Conservation (phyloP, 1,284 basidiomycete genomes). For the Porogramme epimiltina region DNA sequence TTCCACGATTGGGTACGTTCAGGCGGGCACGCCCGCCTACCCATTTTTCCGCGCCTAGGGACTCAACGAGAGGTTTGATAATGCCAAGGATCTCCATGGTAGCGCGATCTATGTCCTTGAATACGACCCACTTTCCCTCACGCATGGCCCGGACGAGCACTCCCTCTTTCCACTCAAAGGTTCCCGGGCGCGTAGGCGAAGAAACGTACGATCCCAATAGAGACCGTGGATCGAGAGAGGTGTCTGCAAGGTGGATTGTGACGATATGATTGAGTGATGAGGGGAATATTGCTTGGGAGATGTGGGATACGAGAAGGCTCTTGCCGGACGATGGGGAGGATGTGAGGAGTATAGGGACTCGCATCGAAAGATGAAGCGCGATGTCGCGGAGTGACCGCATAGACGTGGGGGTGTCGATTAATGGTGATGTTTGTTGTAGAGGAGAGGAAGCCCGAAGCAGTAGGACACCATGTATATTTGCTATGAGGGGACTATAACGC, state of each 20-base stretch:
- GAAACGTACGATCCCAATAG: slow-evolving; percentile 94
- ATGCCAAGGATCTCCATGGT: slow-evolving; percentile 86
- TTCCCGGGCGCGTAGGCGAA: slow-evolving; percentile 82
- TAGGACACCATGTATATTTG: slow-evolving; percentile 67
- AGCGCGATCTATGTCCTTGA: slow-evolving; percentile 92
- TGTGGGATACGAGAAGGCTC: slow-evolving; percentile 78
- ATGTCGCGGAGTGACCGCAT: slow-evolving; percentile 62
- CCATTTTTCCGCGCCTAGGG: slow-evolving; percentile 72
- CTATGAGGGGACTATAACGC: slow-evolving; percentile 50
- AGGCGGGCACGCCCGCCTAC: slow-evolving; percentile 76
- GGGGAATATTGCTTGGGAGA: slow-evolving; percentile 68
- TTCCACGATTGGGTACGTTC: slow-evolving; percentile 68
- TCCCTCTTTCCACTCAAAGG: slow-evolving; percentile 97
- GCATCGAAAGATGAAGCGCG: slow-evolving; percentile 65
- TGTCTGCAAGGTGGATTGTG: slow-evolving; percentile 90
- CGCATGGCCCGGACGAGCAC: slow-evolving; percentile 90
- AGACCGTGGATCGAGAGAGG: slow-evolving; percentile 92
- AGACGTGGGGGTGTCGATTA: slow-evolving; percentile 73
- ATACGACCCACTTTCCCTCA: slow-evolving; percentile 91
- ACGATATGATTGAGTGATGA: slow-evolving; percentile 65
- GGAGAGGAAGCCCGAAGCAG: slow-evolving; percentile 45
- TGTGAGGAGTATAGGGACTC: slow-evolving; percentile 83
- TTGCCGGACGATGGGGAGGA: slow-evolving; percentile 93
- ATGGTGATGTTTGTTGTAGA: slow-evolving; percentile 32
- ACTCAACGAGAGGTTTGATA: slow-evolving; percentile 83